Evolutionary conservation across 306 rosid genomes (phyloP).

Genomic region (Vachellia pachyceras): DNA sequence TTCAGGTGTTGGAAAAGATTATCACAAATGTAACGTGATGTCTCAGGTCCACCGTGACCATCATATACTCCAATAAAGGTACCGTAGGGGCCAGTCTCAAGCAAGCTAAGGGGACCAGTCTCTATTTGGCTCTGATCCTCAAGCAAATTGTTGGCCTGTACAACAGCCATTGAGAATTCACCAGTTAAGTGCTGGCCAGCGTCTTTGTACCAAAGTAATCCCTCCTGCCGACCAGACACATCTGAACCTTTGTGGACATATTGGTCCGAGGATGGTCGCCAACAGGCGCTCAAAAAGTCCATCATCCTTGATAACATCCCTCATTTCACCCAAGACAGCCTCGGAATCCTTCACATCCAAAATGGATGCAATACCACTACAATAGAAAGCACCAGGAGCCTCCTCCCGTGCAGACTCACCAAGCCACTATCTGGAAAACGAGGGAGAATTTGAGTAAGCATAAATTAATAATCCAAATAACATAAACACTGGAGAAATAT

Average conservation of each 20-base stretch:
- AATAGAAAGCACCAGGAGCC: slow-evolving; percentile 40
- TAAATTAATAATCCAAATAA: neutral
- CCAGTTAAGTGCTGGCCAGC: slow-evolving; percentile 84
- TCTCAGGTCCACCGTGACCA: slow-evolving; percentile 98
- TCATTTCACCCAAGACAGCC: slow-evolving; percentile 84
- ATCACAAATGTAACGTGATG: slow-evolving; percentile 80
- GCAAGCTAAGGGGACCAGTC: slow-evolving; percentile 80
- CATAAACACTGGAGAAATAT: slow-evolving; percentile 27
- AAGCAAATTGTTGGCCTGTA: slow-evolving; percentile 94
- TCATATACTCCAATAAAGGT: slow-evolving; percentile 87
- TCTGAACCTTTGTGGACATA: slow-evolving; percentile 54
- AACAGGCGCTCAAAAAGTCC: slow-evolving; percentile 87
- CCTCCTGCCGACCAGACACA: slow-evolving; percentile 77
- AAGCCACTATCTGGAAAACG: slow-evolving; percentile 7
- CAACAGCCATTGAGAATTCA: slow-evolving; percentile 91
- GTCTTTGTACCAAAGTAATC: slow-evolving; percentile 93
- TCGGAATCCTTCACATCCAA: slow-evolving; percentile 74
- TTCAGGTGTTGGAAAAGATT: slow-evolving; percentile 81
- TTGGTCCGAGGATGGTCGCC: slow-evolving; percentile 63
- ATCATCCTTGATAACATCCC: slow-evolving; percentile 95
- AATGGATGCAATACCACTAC: slow-evolving; percentile 56
- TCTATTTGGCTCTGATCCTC: slow-evolving; percentile 98
- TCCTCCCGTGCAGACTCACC: slow-evolving; percentile 37
- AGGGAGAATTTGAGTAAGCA: neutral
- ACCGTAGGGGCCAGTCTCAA: slow-evolving; percentile 79